A percentile compares a stretch with the other conserved stretches of the same genome.
Evolutionary conservation across 2,329 filamentous ascomycete genomes (phyloP).

Genomic region (Cladobotryum mycophilum): DNA sequence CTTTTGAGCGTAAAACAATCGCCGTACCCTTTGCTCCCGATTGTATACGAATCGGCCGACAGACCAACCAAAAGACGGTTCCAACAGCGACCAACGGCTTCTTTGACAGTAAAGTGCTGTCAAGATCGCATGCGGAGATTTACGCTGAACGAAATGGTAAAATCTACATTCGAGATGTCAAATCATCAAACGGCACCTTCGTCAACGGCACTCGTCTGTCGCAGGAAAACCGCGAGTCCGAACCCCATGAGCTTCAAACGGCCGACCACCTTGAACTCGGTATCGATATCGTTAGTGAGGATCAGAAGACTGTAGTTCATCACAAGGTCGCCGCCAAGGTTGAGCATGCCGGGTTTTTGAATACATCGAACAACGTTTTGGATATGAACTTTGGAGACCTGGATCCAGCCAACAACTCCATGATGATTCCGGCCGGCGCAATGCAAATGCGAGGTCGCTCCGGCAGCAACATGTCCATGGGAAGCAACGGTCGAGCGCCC

Average conservation of each 20-base stretch:
- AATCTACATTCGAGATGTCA: slow-evolving; percentile 93
- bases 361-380: slow-evolving; percentile 66
- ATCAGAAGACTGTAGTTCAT: slow-evolving; percentile 96
- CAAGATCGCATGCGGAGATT: slow-evolving; percentile 91
- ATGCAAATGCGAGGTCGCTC: slow-evolving; percentile 65
- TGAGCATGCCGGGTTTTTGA: slow-evolving; percentile 84
- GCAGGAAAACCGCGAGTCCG: slow-evolving; percentile 90
- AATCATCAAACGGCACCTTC: slow-evolving; percentile 97
- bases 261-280: slow-evolving; percentile 90
- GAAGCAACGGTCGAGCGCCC: slow-evolving; percentile 55
- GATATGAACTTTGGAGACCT: slow-evolving; percentile 92
- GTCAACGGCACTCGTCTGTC: slow-evolving; percentile 89
- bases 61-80: slow-evolving; percentile 94
- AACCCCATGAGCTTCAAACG: slow-evolving; percentile 86
- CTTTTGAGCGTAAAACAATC: slow-evolving; percentile 96
- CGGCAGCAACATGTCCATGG: slow-evolving; percentile 59
- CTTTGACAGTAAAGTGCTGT: slow-evolving; percentile 97
- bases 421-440: slow-evolving; percentile 64
- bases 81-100: slow-evolving; percentile 88
- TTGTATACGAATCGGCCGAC: slow-evolving; percentile 85
- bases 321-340: slow-evolving; percentile 97
- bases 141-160: slow-evolving; percentile 83
- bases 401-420: slow-evolving; percentile 68
- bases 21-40: slow-evolving; percentile 90
- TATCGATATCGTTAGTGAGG: slow-evolving; percentile 97